Percentiles rank a stretch among this genome's conserved stretches.
phyloP scores from a whole-genome alignment of 2,329 filamentous ascomycete species.

The Paecilomyces formosus region DNA sequence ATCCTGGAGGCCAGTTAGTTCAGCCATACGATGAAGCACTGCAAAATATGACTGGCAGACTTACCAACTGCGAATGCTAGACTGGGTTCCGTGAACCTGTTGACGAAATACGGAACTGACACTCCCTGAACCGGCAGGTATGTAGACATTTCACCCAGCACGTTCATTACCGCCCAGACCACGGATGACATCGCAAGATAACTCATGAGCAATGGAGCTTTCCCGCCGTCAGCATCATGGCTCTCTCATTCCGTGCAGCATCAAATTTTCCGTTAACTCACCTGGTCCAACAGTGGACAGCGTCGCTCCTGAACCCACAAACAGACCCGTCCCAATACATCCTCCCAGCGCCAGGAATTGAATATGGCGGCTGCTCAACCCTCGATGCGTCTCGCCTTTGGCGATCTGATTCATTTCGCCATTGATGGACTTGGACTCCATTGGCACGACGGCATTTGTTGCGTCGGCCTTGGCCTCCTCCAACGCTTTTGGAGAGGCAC shows the following conservation, averaged over 20 bases:
- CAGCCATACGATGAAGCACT: neutral
- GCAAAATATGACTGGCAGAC: conserved; percentile 2
- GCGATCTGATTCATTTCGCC: conserved; percentile 4
- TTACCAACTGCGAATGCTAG: conserved; percentile 44
- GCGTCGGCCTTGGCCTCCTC: neutral
- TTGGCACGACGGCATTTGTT: neutral
- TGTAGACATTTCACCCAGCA: conserved; percentile 51
- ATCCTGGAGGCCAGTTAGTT: conserved; percentile 31
- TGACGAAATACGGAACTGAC: conserved; percentile 49
- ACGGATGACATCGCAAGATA: conserved; percentile 29
- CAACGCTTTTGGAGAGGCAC: neutral
- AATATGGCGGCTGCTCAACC: conserved; percentile 20
- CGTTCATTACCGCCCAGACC: conserved; percentile 36
- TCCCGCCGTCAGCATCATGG: neutral
- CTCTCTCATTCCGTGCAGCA: neutral
- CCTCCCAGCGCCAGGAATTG: conserved; percentile 21
- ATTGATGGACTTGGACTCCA: conserved; percentile 3
- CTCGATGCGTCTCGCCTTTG: conserved; percentile 10
- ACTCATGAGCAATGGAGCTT: conserved; percentile 28
- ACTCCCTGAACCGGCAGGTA: conserved; percentile 47
- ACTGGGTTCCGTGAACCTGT: conserved; percentile 49
- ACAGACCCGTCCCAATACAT: conserved; percentile 47
- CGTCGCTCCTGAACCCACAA: conserved; percentile 43
- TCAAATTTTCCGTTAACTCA: conserved; percentile 3
- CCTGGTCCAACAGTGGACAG: conserved; percentile 42